Evolutionary conservation across 176 grass and related monocot species (phyloP).

Genomic region (Musa beccarii): DNA sequence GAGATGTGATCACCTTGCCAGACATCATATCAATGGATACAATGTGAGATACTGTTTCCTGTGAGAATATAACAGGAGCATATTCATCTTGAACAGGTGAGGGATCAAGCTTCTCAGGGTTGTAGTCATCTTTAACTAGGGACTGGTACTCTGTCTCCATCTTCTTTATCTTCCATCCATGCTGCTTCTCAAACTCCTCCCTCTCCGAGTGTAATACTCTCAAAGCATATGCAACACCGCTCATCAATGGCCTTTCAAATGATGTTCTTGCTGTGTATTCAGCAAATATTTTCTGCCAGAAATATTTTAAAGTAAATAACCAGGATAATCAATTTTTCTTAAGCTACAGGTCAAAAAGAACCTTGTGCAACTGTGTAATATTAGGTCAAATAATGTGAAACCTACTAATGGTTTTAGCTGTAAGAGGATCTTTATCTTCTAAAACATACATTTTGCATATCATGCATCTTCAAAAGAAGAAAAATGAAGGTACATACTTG

Average conservation of each 20-base stretch:
- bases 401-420: not conserved
- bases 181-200: constrained; percentile 46
- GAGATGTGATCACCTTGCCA: constrained; percentile 45
- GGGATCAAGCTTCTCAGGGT: constrained; percentile 57
- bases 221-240: constrained; percentile 71
- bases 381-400: not conserved
- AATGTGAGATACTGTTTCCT: constrained; percentile 76
- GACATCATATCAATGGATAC: constrained; percentile 86
- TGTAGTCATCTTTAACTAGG: constrained; percentile 54
- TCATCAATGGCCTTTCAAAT: constrained; percentile 76
- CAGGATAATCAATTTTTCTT: not conserved
- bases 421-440: not conserved
- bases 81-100: constrained; percentile 62
- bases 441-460: not conserved
- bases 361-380: not conserved
- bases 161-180: constrained; percentile 75
- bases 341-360: not conserved
- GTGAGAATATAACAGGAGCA: constrained; percentile 80
- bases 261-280: constrained; percentile 66
- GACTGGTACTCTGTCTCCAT: constrained; percentile 62
- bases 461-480: not conserved
- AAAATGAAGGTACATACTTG: not conserved
- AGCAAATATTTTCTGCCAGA: constrained; percentile 61
- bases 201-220: constrained; percentile 56
- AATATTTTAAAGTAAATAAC: not conserved